Percentiles rank a stretch among this genome's conserved stretches.
phyloP scores from a whole-genome alignment of 805 yeast species.

The Myxozyma nipponensis region DNA sequence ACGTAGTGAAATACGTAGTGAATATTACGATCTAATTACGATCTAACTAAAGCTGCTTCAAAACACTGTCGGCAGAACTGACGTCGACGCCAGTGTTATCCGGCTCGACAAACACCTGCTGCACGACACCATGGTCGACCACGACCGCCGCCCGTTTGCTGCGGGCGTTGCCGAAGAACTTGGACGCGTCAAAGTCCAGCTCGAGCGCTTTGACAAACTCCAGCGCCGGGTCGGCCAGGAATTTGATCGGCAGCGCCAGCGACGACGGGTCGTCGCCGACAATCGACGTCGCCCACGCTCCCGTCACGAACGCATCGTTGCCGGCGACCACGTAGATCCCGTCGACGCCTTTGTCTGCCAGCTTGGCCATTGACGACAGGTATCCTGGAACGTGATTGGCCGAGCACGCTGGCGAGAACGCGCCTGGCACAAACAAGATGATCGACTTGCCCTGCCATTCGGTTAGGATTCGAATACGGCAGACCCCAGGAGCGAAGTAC shows the following conservation, averaged over 20 bases:
- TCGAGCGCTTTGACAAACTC: slow-evolving; percentile 65
- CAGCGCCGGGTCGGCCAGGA: slow-evolving; percentile 78
- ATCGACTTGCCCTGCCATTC: slow-evolving; percentile 48
- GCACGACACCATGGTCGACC: slow-evolving; percentile 70
- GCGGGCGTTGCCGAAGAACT: slow-evolving; percentile 72
- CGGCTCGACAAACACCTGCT: slow-evolving; percentile 68
- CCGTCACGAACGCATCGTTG: slow-evolving; percentile 81
- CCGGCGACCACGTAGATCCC: slow-evolving; percentile 68
- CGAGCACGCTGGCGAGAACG: slow-evolving; percentile 77
- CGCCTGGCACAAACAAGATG: slow-evolving; percentile 66
- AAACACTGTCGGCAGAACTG: slow-evolving; percentile 27
- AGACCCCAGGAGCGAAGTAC: neutral
- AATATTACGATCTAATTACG: no score
- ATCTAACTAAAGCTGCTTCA: slow-evolving; percentile 28
- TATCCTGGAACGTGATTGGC: slow-evolving; percentile 73
- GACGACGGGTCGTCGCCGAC: slow-evolving; percentile 25
- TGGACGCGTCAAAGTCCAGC: slow-evolving; percentile 68
- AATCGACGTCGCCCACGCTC: slow-evolving; percentile 64
- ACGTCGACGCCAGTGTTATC: slow-evolving; percentile 61
- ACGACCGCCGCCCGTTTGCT: slow-evolving; percentile 71
- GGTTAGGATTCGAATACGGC: neutral
- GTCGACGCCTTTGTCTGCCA: slow-evolving; percentile 62
- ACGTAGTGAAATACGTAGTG: no score
- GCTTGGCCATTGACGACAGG: slow-evolving; percentile 47
- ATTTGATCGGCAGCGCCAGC: slow-evolving; percentile 42